These are phyloP conservation scores for Bassia scoparia DNA, from an alignment of 148 eudicot genomes.

Conservation along the genomic window DNA sequence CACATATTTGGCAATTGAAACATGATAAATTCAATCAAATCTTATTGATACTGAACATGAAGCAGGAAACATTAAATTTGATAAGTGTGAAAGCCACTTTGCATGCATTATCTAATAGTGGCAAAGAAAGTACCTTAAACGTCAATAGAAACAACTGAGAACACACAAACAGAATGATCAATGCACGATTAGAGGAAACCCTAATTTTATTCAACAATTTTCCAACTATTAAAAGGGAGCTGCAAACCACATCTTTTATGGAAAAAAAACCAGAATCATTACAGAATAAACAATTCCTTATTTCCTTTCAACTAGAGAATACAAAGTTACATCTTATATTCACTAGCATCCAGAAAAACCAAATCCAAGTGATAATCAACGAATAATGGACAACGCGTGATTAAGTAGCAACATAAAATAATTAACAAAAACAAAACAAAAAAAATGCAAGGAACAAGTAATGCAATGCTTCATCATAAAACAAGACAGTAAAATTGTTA, in stretches of 20 bases:
- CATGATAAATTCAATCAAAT: neutral
- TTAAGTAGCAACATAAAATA: neutral
- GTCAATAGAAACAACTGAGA: neutral
- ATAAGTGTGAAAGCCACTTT: neutral
- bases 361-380: neutral
- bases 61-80: neutral
- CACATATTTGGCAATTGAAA: neutral
- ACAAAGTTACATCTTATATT: conserved; percentile 9
- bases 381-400: neutral
- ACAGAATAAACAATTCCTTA: too few relatives aligned
- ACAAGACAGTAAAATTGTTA: neutral
- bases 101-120: too few relatives aligned
- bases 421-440: too few relatives aligned
- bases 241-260: too few relatives aligned
- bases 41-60: neutral
- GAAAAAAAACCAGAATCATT: too few relatives aligned
- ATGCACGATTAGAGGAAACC: conserved; percentile 1
- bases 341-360: too few relatives aligned
- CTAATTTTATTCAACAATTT: conserved; percentile 7
- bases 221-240: neutral
- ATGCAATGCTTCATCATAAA: neutral
- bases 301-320: neutral
- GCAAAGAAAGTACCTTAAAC: neutral
- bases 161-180: neutral
- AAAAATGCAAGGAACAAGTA: neutral